Evolutionary conservation across 768 basidiomycete species (phyloP).

Genomic region (Tricholoma saponaceum): DNA sequence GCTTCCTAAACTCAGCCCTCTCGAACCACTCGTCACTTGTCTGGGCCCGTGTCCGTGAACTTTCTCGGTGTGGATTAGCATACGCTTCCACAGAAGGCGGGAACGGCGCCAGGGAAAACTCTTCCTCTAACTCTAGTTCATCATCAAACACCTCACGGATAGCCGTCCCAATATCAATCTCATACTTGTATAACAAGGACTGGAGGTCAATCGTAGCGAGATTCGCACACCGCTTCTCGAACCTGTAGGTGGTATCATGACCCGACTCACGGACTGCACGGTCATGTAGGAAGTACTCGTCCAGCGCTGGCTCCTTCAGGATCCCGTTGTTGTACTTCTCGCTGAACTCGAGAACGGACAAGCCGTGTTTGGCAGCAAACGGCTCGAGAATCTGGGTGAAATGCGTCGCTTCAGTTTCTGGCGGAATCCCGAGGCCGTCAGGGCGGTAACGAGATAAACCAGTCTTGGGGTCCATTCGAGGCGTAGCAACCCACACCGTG

Average conservation of each 20-base stretch:
- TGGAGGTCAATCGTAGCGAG: conserved; percentile 96
- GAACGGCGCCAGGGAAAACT: conserved; percentile 89
- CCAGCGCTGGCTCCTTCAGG: conserved; percentile 81
- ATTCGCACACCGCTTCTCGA: conserved; percentile 97
- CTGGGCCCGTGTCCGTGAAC: conserved; percentile 58
- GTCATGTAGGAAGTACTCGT: conserved; percentile 98
- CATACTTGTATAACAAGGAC: conserved; percentile 96
- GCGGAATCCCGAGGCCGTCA: conserved; percentile 92
- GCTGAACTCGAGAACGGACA: conserved; percentile 94
- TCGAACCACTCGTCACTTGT: conserved; percentile 90
- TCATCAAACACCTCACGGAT: conserved; percentile 95
- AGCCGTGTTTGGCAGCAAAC: conserved; percentile 85
- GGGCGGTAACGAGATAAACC: conserved; percentile 94
- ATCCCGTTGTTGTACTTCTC: conserved; percentile 89
- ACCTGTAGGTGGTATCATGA: conserved; percentile 94
- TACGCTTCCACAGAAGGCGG: conserved; percentile 76
- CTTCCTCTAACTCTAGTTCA: conserved; percentile 87
- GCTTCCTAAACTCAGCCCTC: conserved; percentile 78
- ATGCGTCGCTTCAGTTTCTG: conserved; percentile 97
- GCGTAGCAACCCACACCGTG: conserved; percentile 93
- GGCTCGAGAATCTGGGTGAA: conserved; percentile 98
- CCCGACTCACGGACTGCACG: conserved; percentile 95
- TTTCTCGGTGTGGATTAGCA: conserved; percentile 54
- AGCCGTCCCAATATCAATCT: conserved; percentile 96
- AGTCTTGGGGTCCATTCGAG: conserved; percentile 90